These are phyloP conservation scores for Penicillium crustosum DNA, from an alignment of 2,329 filamentous ascomycete genomes.

Conservation along the genomic window DNA sequence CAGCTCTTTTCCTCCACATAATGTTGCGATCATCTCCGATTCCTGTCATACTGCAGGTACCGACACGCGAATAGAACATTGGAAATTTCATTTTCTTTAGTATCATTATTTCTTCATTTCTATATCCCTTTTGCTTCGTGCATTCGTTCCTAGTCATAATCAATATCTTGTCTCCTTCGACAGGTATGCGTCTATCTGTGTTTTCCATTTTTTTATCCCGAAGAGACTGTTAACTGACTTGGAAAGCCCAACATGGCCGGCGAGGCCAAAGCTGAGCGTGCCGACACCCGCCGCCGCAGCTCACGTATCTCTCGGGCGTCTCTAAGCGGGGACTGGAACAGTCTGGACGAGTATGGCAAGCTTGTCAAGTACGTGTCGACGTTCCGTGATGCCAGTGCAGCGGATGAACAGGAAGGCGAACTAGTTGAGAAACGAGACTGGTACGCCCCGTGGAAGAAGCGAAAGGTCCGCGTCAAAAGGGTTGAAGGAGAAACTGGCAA, in stretches of 20 bases:
- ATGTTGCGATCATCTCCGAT: neutral
- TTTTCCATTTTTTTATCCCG: neutral
- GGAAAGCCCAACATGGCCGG: constrained; percentile 21
- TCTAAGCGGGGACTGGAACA: constrained; percentile 33
- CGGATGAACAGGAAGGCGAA: constrained; percentile 43
- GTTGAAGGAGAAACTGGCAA: constrained; percentile 32
- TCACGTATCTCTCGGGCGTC: constrained; percentile 41
- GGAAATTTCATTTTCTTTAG: neutral
- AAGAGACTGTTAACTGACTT: neutral
- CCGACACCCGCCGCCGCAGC: constrained; percentile 27
- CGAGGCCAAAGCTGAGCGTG: constrained; percentile 19
- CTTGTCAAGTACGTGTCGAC: constrained; percentile 67
- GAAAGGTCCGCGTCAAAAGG: constrained; percentile 30
- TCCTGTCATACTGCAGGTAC: neutral
- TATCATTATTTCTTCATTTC: neutral
- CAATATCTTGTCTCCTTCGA: neutral
- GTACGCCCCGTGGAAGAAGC: constrained; percentile 59
- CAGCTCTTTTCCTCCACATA: neutral
- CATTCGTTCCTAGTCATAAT: neutral
- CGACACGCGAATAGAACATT: neutral
- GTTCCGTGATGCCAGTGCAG: constrained; percentile 56
- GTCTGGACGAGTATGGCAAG: constrained; percentile 63
- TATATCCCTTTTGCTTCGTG: neutral
- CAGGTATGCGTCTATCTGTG: neutral
- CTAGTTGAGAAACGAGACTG: constrained; percentile 54